Evolutionary conservation across 1,284 basidiomycete genomes (phyloP), one percentile per base, ranked within the genome.

Genomic region (Ceratobasidium sp.): DNA sequence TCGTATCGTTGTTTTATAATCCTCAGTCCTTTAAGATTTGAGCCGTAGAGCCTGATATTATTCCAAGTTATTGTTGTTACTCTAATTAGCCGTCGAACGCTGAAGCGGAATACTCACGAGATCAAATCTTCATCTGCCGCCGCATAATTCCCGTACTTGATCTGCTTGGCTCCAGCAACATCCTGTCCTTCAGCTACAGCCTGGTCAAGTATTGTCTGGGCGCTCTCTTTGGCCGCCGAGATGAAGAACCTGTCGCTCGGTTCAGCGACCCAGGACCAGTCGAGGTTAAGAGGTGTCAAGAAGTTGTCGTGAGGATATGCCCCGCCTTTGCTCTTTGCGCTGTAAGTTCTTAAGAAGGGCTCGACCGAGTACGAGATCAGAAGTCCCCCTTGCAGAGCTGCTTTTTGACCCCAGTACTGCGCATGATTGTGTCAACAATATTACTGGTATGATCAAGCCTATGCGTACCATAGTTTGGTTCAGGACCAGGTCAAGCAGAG

Each of bases 331-430:
- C 83, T 85, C 80, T 89, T 87, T 1, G 82, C 82, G 81, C 88
- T 86, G 77, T 89, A 80, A 33, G 81, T 82, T 0, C 87, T 82
- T 3, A 89, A 84, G 86, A 91, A 91, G 81, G 89, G 88, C 78
- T 92, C 89, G 77, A 90, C 84, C 75, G 85, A 87, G 80, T 90
- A 91, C 12, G 88, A 88, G 80, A 88, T 83, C 81, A 87, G 85
- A 0, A 79, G 67, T 1, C 84, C 86, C 0, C 83, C 82, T 12
- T 84, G 79, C 23, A 82, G 69, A 26, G 81, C 82, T 15, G 86
- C 82, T 10, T 68, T 65, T 2, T 78, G 61, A 23, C 87, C 85
- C 85, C 86, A 87, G 81, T 83, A 85, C 87, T 86, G 26, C 64
- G 38, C 78, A 20, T 77, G 40, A 80, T 78, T 76, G 56, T 52